Conservation (phyloP, 805 yeast genomes). For the Candida endomychidarum region DNA sequence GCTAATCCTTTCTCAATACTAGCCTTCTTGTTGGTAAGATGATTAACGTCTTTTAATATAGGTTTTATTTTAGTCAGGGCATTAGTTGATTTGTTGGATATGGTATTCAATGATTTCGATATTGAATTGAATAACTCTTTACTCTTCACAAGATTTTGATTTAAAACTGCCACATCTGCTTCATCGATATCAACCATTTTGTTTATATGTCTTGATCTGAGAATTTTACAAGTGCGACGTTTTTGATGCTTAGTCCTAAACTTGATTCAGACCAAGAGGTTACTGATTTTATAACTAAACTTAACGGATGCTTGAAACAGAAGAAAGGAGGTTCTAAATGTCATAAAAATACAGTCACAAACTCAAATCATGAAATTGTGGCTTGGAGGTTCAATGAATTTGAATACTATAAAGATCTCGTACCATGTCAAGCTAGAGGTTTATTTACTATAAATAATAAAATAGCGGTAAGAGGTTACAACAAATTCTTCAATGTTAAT, state of each 20-base stretch:
- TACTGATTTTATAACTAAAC: background rate
- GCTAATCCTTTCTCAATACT: conserved; percentile 58
- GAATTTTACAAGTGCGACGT: background rate
- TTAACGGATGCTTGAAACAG: background rate
- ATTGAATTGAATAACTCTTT: conserved; percentile 56
- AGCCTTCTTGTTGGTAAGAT: conserved; percentile 51
- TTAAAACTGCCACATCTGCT: conserved; percentile 80
- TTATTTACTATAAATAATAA: conserved; percentile 55
- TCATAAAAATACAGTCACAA: conserved; percentile 8
- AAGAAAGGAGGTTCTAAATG: conserved; percentile 24
- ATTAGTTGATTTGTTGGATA: conserved; percentile 52
- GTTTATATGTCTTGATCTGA: background rate
- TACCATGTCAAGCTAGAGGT: conserved; percentile 85
- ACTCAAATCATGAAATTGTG: conserved; percentile 7
- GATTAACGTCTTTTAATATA: conserved; percentile 60
- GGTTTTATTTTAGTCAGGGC: conserved; percentile 72
- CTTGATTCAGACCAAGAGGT: background rate
- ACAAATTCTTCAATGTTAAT: conserved; percentile 84
- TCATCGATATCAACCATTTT: conserved; percentile 62
- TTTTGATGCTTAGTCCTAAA: conserved; percentile 3
- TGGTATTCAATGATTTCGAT: conserved; percentile 50
- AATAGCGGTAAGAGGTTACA: conserved; percentile 84
- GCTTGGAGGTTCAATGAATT: conserved; percentile 89
- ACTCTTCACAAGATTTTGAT: conserved; percentile 66
- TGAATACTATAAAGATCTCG: conserved; percentile 66